Evolutionary conservation across 2,329 filamentous ascomycete species (phyloP), one percentile per base, ranked within the genome.

Genomic region (Phoma sp.): DNA sequence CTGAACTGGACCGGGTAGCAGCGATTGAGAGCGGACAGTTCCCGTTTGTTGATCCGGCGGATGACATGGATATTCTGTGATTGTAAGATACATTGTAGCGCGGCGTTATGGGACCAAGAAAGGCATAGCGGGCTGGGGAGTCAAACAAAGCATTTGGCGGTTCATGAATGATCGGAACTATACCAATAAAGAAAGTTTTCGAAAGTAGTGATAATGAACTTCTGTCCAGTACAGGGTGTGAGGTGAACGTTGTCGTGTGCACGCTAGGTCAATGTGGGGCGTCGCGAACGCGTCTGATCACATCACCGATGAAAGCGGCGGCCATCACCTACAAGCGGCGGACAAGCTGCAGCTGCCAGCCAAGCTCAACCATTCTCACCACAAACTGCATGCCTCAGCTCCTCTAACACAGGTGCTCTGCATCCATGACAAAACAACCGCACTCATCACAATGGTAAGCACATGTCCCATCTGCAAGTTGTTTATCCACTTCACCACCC

Each of bases 21-120:
- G 89, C 90, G 47, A 92, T 97, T 72, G 88, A 95, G 76, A 90
- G 90, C 69, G 92, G 96, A 53, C 87, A 96, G 70, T 97, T 96
- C 80, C 89, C 89, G 13, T 90, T 97, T 70, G 81, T 73, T 43
- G 71, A 72, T 50, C 56, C 62, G 22, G 59, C 49, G 35, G 72
- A 74, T 48, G 71, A 73, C 35, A 73, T 74, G 69, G 71, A 75
- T 45, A 68, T 75, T 39, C 59, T 75, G 60, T 73, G 66, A 62
- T 47, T 47, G 51, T 57, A 62, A 51, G 40, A 51, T 50, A 42
- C 29, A 57, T 55, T 52, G 55, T 52, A 67, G 62, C 64, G 55
- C 55, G 66, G 65, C 66, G 66, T 69, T 23, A 47, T 4, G 27
- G 47, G 43, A 39, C 13, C 8, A 13, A 10, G 44, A 37, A 27